Percentiles rank a stretch among this genome's conserved stretches.
These are phyloP conservation scores for Scorias spongiosa DNA, from an alignment of 2,329 filamentous ascomycete species.

Conservation along the genomic window DNA sequence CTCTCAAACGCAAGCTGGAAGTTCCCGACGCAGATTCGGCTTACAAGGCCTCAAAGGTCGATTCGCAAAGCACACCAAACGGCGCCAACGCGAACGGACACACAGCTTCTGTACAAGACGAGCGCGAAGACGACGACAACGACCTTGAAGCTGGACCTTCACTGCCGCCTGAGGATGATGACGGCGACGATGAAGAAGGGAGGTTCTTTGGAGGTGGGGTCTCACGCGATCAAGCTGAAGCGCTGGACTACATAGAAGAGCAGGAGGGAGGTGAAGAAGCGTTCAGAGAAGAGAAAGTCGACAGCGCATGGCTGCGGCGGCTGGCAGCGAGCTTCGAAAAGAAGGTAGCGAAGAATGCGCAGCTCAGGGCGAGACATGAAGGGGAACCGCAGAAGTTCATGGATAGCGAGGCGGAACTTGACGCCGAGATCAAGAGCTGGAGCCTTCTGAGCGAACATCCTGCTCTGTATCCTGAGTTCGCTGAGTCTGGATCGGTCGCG, in stretches of 20 bases:
- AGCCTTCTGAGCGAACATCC: conserved; percentile 79
- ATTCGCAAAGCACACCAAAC: conserved; percentile 30
- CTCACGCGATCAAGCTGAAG: conserved; percentile 61
- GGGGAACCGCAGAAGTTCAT: conserved; percentile 68
- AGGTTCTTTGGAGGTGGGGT: conserved; percentile 93
- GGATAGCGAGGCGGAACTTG: conserved; percentile 73
- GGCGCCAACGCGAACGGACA: conserved; percentile 35
- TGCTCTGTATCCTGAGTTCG: conserved; percentile 67
- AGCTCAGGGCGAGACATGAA: conserved; percentile 74
- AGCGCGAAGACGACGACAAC: conserved; percentile 40
- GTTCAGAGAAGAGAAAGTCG: conserved; percentile 57
- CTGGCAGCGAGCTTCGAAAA: conserved; percentile 75
- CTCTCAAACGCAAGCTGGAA: conserved; percentile 44
- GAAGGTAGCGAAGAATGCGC: conserved; percentile 78
- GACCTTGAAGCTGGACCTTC: conserved; percentile 23
- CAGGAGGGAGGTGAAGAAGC: conserved; percentile 38
- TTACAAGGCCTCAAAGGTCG: conserved; percentile 45
- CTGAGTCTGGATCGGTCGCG: conserved; percentile 53
- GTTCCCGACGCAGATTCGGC: conserved; percentile 38
- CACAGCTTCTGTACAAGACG: conserved; percentile 33
- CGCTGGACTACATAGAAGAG: conserved; percentile 75
- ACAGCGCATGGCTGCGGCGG: conserved; percentile 68
- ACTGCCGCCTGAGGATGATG: conserved; percentile 29
- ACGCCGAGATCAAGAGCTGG: conserved; percentile 71
- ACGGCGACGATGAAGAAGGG: conserved; percentile 71